These are phyloP conservation scores for Colletotrichum endophyticum DNA, from an alignment of 2,329 filamentous ascomycete species.

Conservation along the genomic window DNA sequence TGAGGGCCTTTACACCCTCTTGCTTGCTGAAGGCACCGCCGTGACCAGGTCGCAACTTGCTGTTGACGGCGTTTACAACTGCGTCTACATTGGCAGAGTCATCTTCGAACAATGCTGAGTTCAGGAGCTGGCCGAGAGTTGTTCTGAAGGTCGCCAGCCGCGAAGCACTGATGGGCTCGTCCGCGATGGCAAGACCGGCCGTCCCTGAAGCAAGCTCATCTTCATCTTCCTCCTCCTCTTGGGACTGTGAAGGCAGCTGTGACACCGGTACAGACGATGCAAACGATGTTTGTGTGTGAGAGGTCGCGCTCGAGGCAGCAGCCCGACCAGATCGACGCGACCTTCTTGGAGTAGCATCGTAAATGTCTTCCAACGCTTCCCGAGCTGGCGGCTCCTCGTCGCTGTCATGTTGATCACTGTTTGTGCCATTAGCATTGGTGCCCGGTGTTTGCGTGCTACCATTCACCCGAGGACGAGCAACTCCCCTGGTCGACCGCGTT, in stretches of 20 bases:
- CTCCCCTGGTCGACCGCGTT: constrained; percentile 30
- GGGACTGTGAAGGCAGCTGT: constrained; percentile 59
- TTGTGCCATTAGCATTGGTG: constrained; percentile 27
- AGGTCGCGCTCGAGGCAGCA: constrained; percentile 40
- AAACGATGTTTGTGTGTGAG: constrained; percentile 64
- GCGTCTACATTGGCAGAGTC: constrained; percentile 79
- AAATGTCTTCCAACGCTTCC: constrained; percentile 45
- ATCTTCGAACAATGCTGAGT: constrained; percentile 82
- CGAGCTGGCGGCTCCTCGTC: constrained; percentile 46
- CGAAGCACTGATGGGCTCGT: constrained; percentile 59
- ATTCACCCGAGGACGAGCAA: constrained; percentile 37
- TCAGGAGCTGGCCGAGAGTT: constrained; percentile 82
- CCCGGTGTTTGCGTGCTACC: constrained; percentile 28
- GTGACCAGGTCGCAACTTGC: constrained; percentile 58
- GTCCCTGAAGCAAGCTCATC: constrained; percentile 47
- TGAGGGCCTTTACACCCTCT: constrained; percentile 80
- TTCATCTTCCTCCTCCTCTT: constrained; percentile 45
- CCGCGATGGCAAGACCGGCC: constrained; percentile 46
- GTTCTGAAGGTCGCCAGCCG: constrained; percentile 79
- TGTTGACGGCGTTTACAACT: constrained; percentile 82
- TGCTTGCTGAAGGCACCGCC: constrained; percentile 68
- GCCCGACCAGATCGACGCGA: constrained; percentile 37
- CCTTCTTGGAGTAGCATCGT: constrained; percentile 46
- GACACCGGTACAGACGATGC: constrained; percentile 82
- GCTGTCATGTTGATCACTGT: constrained; percentile 48